Conservation (phyloP, 2,329 filamentous ascomycete species). For the Falciphora oryzae region DNA sequence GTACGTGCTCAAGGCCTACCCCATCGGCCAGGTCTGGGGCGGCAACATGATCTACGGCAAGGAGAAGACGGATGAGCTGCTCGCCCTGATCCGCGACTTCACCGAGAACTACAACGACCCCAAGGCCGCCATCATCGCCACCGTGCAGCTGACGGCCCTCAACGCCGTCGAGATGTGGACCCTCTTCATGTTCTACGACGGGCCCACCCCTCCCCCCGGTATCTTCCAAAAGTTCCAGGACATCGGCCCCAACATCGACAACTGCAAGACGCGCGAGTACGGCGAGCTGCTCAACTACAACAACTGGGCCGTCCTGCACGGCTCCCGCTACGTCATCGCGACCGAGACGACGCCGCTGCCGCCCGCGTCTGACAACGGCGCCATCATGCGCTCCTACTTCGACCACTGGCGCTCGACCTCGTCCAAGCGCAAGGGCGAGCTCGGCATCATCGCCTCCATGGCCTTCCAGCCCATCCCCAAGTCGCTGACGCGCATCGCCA, state of each 20-base stretch:
- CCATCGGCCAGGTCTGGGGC: slow-evolving; percentile 12
- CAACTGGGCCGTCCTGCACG: slow-evolving; percentile 14
- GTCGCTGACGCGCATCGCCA: slow-evolving; percentile 27
- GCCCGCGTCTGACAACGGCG: slow-evolving; percentile 10
- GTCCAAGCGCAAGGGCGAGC: slow-evolving; percentile 16
- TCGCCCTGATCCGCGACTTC: slow-evolving; percentile 43
- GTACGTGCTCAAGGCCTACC: slow-evolving; percentile 12
- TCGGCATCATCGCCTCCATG: slow-evolving; percentile 19
- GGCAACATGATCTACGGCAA: slow-evolving; percentile 9
- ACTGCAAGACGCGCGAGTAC: slow-evolving; percentile 17
- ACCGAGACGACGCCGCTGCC: slow-evolving; percentile 14
- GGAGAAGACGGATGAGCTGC: slow-evolving; percentile 13
- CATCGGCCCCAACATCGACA: slow-evolving; percentile 35
- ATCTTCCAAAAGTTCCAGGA: slow-evolving; percentile 52
- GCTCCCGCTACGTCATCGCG: slow-evolving; percentile 11
- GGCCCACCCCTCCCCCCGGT: slow-evolving; percentile 41
- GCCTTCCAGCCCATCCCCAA: slow-evolving; percentile 33
- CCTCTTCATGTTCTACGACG: slow-evolving; percentile 60
- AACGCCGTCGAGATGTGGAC: slow-evolving; percentile 48
- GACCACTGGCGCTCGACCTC: slow-evolving; percentile 34
- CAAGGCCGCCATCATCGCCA: slow-evolving; percentile 56
- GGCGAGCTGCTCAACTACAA: slow-evolving; percentile 21
- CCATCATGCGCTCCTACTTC: slow-evolving; percentile 24
- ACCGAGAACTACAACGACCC: slow-evolving; percentile 52
- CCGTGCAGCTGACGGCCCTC: slow-evolving; percentile 38